phyloP scores from a whole-genome alignment of 371 early-diverging fungal species.

The Umbelopsis sp. region DNA sequence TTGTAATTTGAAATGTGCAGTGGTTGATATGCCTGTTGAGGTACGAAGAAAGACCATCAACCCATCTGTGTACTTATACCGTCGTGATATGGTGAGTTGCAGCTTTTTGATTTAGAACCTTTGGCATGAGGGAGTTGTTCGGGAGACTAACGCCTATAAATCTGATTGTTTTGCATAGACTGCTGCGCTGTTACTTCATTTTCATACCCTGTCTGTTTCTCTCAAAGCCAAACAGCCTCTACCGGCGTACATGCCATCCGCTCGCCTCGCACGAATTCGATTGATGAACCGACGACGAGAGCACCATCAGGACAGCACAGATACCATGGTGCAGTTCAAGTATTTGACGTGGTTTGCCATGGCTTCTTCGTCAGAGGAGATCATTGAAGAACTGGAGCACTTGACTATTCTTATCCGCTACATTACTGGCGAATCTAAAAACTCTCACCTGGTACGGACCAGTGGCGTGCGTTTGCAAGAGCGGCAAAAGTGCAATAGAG shows the following conservation, averaged over 20 bases:
- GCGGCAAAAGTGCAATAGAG: background rate
- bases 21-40: constrained; percentile 47
- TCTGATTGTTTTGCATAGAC: constrained; percentile 24
- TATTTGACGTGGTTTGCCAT: constrained; percentile 58
- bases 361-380: constrained; percentile 56
- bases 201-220: constrained; percentile 55
- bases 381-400: constrained; percentile 62
- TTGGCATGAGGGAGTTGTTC: no score
- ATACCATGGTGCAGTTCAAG: constrained; percentile 37
- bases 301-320: constrained; percentile 22
- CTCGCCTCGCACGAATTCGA: constrained; percentile 52
- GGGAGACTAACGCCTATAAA: no score
- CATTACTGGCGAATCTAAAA: constrained; percentile 44
- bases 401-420: constrained; percentile 39
- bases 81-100: constrained; percentile 56
- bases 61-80: constrained; percentile 43
- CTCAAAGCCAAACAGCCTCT: constrained; percentile 57
- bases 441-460: constrained; percentile 25
- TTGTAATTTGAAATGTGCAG: constrained; percentile 55
- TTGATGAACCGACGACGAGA: constrained; percentile 52
- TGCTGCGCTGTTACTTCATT: constrained; percentile 47
- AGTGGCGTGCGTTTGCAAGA: constrained; percentile 4
- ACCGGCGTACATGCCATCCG: constrained; percentile 62
- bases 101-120: no score
- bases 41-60: constrained; percentile 46